Percentiles rank a stretch among this genome's conserved stretches.
These are phyloP conservation scores for Cucurbita moschata DNA, from an alignment of 306 rosid genomes.

Conservation along the genomic window DNA sequence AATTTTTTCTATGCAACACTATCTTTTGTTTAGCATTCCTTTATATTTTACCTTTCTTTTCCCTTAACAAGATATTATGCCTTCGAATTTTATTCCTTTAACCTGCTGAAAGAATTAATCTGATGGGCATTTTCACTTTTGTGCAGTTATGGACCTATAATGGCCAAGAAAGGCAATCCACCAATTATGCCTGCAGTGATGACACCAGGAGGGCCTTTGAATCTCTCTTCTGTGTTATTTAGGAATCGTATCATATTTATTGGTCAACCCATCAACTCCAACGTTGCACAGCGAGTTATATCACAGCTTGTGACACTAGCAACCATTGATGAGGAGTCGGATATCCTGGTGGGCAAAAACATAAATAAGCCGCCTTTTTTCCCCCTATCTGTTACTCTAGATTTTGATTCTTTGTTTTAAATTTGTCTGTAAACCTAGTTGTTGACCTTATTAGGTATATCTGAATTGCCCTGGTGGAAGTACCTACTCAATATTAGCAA, in stretches of 20 bases:
- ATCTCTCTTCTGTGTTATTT: conserved; percentile 71
- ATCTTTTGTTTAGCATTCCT: not conserved
- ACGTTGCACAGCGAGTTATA: conserved; percentile 90
- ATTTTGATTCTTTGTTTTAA: not conserved
- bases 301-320: conserved; percentile 94
- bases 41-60: not conserved
- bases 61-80: not conserved
- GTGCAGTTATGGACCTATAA: conserved; percentile 51
- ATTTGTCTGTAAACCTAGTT: not conserved
- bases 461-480: conserved; percentile 95
- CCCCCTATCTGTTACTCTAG: not conserved
- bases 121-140: not conserved
- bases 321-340: conserved; percentile 60
- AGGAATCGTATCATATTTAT: conserved; percentile 86
- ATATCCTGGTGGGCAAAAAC: conserved; percentile 53
- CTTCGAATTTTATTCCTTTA: not conserved
- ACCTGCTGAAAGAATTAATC: not conserved
- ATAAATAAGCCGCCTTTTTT: conserved; percentile 6
- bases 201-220: conserved; percentile 89
- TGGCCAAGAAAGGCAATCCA: conserved; percentile 65
- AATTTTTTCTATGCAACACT: not conserved
- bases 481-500: conserved; percentile 79
- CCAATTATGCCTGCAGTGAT: conserved; percentile 76
- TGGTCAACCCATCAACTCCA: conserved; percentile 73
- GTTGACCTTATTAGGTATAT: conserved; percentile 42